phyloP scores from a whole-genome alignment of 305 asterid genomes.

The Vinca major region DNA sequence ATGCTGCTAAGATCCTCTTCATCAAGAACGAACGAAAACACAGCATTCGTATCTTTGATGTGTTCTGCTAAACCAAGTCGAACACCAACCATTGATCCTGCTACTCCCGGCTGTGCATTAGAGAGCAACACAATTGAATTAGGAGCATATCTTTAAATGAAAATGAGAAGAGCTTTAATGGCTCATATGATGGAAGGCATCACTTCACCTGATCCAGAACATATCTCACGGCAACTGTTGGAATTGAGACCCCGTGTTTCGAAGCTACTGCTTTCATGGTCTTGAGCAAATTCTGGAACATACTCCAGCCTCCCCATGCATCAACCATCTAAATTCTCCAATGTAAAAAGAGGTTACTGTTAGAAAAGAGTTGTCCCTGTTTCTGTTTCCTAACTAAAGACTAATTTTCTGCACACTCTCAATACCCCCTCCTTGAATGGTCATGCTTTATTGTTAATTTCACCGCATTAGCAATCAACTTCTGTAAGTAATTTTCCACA shows the following conservation, averaged over 20 bases:
- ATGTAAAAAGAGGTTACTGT: no score
- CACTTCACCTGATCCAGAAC: conserved; percentile 58
- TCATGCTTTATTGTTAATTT: not conserved
- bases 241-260: conserved; percentile 73
- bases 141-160: not conserved
- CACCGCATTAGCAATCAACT: not conserved
- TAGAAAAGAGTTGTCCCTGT: not conserved
- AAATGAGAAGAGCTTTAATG: not conserved
- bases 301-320: conserved; percentile 98
- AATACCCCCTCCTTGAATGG: not conserved
- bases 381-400: not conserved
- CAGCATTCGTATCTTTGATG: conserved; percentile 48
- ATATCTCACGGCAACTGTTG: conserved; percentile 77
- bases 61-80: conserved; percentile 85
- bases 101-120: conserved; percentile 78
- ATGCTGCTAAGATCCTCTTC: conserved; percentile 59
- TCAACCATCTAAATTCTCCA: conserved; percentile 69
- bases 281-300: conserved; percentile 67
- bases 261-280: conserved; percentile 58
- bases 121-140: not conserved
- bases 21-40: conserved; percentile 68
- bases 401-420: not conserved
- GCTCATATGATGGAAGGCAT: not conserved
- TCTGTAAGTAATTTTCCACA: not conserved
- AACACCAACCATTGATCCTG: conserved; percentile 94